Percentiles rank a stretch among this genome's conserved stretches.
These are phyloP conservation scores for Pleurotus tuoliensis DNA, from an alignment of 768 basidiomycete species.

Conservation along the genomic window DNA sequence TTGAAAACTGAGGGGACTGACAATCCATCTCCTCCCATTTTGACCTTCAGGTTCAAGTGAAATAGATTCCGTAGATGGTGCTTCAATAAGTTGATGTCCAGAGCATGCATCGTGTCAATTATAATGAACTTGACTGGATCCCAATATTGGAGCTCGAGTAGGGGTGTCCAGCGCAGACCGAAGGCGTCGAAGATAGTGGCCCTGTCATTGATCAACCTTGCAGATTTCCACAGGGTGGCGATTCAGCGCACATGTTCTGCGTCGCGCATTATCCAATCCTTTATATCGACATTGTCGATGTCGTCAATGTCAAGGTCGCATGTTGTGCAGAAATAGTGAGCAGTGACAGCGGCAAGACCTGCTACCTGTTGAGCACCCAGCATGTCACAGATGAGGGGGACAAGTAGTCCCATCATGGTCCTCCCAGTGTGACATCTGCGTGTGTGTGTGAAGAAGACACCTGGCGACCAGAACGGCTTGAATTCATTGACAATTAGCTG, in stretches of 20 bases:
- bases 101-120: slow-evolving; percentile 36
- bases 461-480: neutral
- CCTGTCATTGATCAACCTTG: slow-evolving; percentile 7
- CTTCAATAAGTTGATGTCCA: slow-evolving; percentile 24
- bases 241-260: slow-evolving; percentile 9
- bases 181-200: slow-evolving; percentile 12
- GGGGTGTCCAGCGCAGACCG: slow-evolving; percentile 24
- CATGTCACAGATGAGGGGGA: slow-evolving; percentile 1
- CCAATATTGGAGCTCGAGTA: slow-evolving; percentile 32
- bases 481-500: neutral
- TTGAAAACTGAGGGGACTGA: neutral
- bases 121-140: slow-evolving; percentile 22
- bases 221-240: slow-evolving; percentile 17
- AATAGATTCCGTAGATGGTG: slow-evolving; percentile 21
- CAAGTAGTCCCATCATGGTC: neutral
- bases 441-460: neutral
- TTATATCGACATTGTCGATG: slow-evolving; percentile 14
- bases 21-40: neutral
- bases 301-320: slow-evolving; percentile 12
- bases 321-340: slow-evolving; percentile 20
- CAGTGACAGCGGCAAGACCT: neutral
- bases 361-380: slow-evolving; percentile 1
- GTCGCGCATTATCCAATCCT: slow-evolving; percentile 12
- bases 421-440: neutral
- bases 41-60: neutral